Evolutionary conservation across 768 basidiomycete species (phyloP), one percentile per base, ranked within the genome.

Genomic region (Suillus sp.): DNA sequence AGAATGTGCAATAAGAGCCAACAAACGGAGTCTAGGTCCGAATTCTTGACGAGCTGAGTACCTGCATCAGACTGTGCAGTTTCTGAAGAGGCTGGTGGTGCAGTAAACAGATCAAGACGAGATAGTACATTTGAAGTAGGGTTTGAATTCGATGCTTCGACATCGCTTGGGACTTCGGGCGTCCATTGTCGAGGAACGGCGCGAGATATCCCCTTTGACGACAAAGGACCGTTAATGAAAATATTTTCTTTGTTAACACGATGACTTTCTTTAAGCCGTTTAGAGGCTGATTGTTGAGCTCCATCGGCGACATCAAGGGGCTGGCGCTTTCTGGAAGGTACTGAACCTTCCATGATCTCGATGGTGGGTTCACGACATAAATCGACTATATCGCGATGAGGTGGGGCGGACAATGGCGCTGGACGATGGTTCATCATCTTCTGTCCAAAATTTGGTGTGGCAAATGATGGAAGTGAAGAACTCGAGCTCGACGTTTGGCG

Each of bases 371-470:
- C 60, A 30, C 66, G 59, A 45, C 64, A 62, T 0, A 66, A 53
- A 18, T 72, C 71, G 43, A 69, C 65, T 6, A 65, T n/a, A 56
- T 67, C 62, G 9, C 47, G 62, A 2, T n/a, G 30, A n/a, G 59
- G 9, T 13, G 63, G 59, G 0, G 66, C 37, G 11, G 74, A 62
- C 59, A 63, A 64, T 45, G 70, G 56, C 2, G 50, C 35, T 13
- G 43, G 20, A 9, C 37, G 38, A 22, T 18, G 20, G 14, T 61
- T 22, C 22, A n/a, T 14, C 7, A 51, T 53, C 27, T 58, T 69
- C 47, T 77, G 79, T 53, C 68, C 67, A 64, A 81, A 82, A 4
- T 80, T 80, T 5, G 84, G 78, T 0, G 84, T 83, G 1, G 81
- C 78, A 65, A 84, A 82, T 1, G 80, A 74, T 0, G 81, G 75